Conservation (phyloP, 495 filamentous ascomycete genomes). For the Neurospora tetraspora region DNA sequence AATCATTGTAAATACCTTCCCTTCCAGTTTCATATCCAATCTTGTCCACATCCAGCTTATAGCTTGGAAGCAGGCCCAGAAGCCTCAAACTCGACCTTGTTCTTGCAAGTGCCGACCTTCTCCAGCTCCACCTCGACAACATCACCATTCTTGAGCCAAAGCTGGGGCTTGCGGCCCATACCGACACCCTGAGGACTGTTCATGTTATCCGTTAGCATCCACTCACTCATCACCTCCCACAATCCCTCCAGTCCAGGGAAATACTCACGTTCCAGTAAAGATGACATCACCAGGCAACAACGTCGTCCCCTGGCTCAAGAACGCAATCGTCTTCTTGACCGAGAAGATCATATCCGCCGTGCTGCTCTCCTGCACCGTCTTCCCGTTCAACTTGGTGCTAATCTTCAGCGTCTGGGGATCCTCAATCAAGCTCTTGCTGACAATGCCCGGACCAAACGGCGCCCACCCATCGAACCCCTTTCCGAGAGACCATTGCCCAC, state of each 20-base stretch:
- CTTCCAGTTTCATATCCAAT: not conserved
- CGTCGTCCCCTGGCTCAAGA: constrained; percentile 69
- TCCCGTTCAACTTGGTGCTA: constrained; percentile 59
- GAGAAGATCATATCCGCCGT: constrained; percentile 79
- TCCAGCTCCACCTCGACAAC: constrained; percentile 66
- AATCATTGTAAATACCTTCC: not conserved
- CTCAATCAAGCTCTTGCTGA: constrained; percentile 51
- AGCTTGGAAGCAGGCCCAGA: constrained; percentile 45
- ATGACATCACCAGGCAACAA: constrained; percentile 72
- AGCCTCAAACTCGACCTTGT: constrained; percentile 55
- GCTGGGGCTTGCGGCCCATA: constrained; percentile 59
- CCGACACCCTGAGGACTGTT: constrained; percentile 64
- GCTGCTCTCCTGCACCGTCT: constrained; percentile 59
- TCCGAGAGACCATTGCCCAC: constrained; percentile 71
- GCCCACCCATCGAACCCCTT: constrained; percentile 89
- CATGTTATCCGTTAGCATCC: not conserved
- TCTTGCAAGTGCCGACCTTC: constrained; percentile 58
- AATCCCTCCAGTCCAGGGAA: not conserved
- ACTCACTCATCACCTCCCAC: not conserved
- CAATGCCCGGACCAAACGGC: constrained; percentile 76
- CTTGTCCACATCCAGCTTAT: constrained; percentile 6
- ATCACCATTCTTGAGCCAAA: constrained; percentile 76
- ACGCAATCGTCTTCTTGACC: constrained; percentile 62
- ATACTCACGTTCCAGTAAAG: constrained; percentile 72
- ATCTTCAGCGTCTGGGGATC: constrained; percentile 63